A percentile compares a stretch with the other conserved stretches of the same genome.
phyloP scores from a whole-genome alignment of 768 basidiomycete species.

The Udeniomyces megalosporus region DNA sequence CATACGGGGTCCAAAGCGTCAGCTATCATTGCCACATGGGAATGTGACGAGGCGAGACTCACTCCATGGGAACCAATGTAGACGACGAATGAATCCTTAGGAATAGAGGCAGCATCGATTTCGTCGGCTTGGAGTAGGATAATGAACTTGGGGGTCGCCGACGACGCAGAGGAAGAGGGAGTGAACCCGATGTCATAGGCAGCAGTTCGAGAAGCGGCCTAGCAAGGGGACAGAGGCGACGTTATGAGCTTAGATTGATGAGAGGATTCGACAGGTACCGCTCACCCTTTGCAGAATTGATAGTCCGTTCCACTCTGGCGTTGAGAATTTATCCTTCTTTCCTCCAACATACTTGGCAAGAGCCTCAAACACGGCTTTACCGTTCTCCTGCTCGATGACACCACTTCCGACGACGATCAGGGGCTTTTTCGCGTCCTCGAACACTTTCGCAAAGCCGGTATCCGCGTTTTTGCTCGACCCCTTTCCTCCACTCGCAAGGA shows the following conservation, averaged over 20 bases:
- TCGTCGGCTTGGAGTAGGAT: constrained; percentile 96
- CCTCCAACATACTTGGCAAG: constrained; percentile 63
- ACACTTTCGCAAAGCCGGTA: constrained; percentile 57
- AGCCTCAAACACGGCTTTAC: constrained; percentile 54
- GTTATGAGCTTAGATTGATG: neutral
- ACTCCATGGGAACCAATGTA: constrained; percentile 94
- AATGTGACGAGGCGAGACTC: too few species aligned
- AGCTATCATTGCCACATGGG: too few species aligned
- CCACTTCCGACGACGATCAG: constrained; percentile 85
- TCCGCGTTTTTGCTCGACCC: too few species aligned
- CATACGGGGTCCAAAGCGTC: too few species aligned
- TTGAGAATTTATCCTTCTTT: constrained; percentile 59
- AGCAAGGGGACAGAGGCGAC: neutral
- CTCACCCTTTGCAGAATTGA: constrained; percentile 77
- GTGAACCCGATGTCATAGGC: constrained; percentile 91
- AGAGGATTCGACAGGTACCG: constrained; percentile 12
- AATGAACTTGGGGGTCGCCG: constrained; percentile 75
- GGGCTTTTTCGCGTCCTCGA: constrained; percentile 76
- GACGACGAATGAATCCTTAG: constrained; percentile 83
- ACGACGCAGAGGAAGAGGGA: constrained; percentile 59
- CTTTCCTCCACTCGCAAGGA: constrained; percentile 43
- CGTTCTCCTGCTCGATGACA: constrained; percentile 69
- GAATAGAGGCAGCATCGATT: constrained; percentile 70
- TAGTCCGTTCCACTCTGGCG: constrained; percentile 90
- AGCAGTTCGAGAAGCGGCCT: constrained; percentile 83